phyloP scores from a whole-genome alignment of 306 rosid species.

The Mimosa bimucronata region DNA sequence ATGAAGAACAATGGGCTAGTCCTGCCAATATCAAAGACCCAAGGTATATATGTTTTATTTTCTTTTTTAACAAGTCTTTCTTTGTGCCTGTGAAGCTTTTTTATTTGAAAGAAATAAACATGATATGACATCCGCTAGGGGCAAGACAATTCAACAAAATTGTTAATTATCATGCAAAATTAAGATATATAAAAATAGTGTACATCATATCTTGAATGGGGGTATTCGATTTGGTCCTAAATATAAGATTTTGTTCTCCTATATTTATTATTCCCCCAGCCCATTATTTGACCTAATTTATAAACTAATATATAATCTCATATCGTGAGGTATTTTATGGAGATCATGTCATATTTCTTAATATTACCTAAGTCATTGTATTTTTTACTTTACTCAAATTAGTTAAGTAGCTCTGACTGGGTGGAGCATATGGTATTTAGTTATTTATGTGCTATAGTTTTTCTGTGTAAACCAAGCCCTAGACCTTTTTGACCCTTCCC shows the following conservation, averaged over 20 bases:
- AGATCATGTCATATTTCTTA: no score
- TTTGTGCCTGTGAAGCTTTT: conserved; percentile 19
- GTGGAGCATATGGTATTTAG: no score
- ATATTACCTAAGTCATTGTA: no score
- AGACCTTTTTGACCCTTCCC: background rate
- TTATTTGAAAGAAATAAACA: background rate
- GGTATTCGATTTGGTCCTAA: no score
- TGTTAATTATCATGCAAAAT: conserved; percentile 16
- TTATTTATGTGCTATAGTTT: no score
- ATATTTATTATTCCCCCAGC: no score
- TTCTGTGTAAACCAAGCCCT: background rate
- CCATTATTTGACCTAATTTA: no score
- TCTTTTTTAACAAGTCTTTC: background rate
- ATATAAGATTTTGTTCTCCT: no score
- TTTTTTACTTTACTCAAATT: no score
- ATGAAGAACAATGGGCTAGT: conserved; percentile 91
- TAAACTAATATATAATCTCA: no score
- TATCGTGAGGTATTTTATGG: no score
- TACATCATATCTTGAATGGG: background rate
- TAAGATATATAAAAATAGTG: background rate
- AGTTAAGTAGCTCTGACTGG: no score
- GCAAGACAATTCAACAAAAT: conserved; percentile 2
- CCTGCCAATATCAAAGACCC: conserved; percentile 59
- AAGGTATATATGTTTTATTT: conserved; percentile 58
- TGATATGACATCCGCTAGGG: background rate